Base-by-base conservation (phyloP, 2,329 filamentous ascomycete species). In the Arthrobotrys sphaeroides region DNA sequence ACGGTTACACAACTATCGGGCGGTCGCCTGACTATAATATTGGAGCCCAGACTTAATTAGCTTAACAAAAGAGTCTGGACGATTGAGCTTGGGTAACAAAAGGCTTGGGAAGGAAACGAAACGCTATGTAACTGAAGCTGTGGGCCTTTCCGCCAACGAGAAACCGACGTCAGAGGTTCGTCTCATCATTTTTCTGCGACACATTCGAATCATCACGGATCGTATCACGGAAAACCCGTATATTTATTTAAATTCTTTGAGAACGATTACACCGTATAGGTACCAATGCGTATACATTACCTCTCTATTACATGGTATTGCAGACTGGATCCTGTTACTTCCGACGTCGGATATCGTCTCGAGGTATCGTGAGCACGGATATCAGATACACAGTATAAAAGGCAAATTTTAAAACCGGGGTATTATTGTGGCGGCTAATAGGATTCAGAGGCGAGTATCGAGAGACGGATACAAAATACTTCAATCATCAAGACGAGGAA, bases 1-100 rank as follows among this genome's bases (percentile, higher is more conserved):
- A 47, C 49, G 40, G 65, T 69, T 69, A 69, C 65, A 69, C 65
- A 31, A 49, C 38, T 18, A 42, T 67, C 24, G n/a, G 5, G 40
- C 40, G 28, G 26, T 5, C 40, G 22, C 40, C 40, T 51, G 13
- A 26, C 12, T 31, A 62, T 43, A 22, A 1, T 10, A n/a, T 31
- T 45, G n/a, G n/a, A n/a, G n/a, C n/a, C n/a, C 13, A 24, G n/a
- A 43, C 24, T 18, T 6, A 45, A n/a, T n/a, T n/a, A n/a, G n/a
- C n/a, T n/a, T 43, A 43, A 43, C 24, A 40, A 47, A 47, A 22
- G 12, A 40, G 26, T 16, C 40, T 47, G 24, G 40, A 38, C 33
- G 33, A 62, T 22, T n/a, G n/a, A n/a, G n/a, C 24, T 36, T 36
- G 16, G 31, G 51, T 13, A 55, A 47, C 24, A 10, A 43, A 28